Percentiles rank a stretch among this genome's conserved stretches.
Conservation (phyloP, 2,329 filamentous ascomycete genomes). For the Cyclaneusma minus region DNA sequence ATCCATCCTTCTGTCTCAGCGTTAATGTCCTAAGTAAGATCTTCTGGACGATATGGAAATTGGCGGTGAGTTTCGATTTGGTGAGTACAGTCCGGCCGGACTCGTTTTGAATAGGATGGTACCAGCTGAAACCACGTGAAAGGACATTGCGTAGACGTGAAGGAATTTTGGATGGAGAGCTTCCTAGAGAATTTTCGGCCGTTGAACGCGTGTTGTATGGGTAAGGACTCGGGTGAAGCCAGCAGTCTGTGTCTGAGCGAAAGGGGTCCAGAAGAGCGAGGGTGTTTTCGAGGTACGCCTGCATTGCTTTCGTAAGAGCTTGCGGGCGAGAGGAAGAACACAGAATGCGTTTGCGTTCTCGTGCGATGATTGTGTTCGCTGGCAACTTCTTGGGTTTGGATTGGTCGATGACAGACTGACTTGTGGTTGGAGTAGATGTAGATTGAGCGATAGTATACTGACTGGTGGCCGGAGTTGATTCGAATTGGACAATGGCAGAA, state of each 20-base stretch:
- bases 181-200: no score
- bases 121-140: no score
- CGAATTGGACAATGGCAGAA: no score
- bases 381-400: conserved; percentile 1
- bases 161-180: no score
- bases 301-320: conserved; percentile 8
- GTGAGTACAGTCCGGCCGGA: no score
- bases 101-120: no score
- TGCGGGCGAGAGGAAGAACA: conserved; percentile 5
- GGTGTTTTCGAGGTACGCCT: conserved; percentile 7
- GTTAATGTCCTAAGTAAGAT: no score
- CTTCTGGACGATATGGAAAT: conserved; percentile 7
- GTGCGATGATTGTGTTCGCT: conserved; percentile 4
- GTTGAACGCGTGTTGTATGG: no score
- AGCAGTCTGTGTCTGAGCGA: conserved; percentile 10
- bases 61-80: conserved; percentile 11
- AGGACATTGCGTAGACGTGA: no score
- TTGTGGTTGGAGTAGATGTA: background rate
- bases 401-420: background rate
- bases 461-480: no score
- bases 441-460: no score
- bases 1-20: conserved; percentile 13
- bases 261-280: conserved; percentile 9
- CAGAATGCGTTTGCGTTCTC: conserved; percentile 9
- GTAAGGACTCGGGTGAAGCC: conserved; percentile 13